Base-by-base conservation (phyloP, 2,329 filamentous ascomycete genomes). In the Botrytis squamosa region DNA sequence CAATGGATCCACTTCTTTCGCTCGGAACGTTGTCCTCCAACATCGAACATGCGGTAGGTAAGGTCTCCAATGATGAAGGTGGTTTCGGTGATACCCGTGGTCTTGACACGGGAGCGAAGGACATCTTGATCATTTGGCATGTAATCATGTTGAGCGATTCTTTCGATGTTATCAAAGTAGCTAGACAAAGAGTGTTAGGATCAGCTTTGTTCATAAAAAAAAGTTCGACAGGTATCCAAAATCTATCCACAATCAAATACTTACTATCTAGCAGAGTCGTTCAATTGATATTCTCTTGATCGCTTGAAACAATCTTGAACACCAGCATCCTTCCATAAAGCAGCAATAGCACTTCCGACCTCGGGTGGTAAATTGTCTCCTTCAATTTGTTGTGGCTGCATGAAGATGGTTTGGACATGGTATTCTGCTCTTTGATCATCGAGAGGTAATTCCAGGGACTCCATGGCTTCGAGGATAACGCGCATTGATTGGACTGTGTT, bases 401-500 rank as follows among this genome's bases (percentile, higher is more conserved):
- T 85, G 82, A 81, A 81, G 73, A 80, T 81, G 16, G 78, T 81
- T 69, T 81, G 79, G 65, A 82, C 82, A 75, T 81, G 80, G 75
- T 80, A 79, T 74, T 79, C 81, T 18, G 80, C 80, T 75, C 80
- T 79, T 67, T 82, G 88, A 77, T 92, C 88, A 80, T 94, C 92
- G 77, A 97, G 97, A 46, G 91, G 88, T 77, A 97, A 92, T 75
- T 89, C 87, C 79, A 97, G 89, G 79, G 97, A 92, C 76, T 92
- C 88, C 95, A 98, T 98, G 70, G 95, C 95, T 77, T 96, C 93
- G 79, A 93, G 89, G 78, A 98, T 92, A 76, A 95, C 90, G 81
- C 95, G 93, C 86, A 97, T 97, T 4, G 96, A 96, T 78, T 97
- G 93, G 69, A 98, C 88, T 76, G 98, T 88, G 83, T 99, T 99